A percentile compares a stretch with the other conserved stretches of the same genome.
Evolutionary conservation across 208 protist species (phyloP).

Genomic region (Kentomonas sorsogonicus): DNA sequence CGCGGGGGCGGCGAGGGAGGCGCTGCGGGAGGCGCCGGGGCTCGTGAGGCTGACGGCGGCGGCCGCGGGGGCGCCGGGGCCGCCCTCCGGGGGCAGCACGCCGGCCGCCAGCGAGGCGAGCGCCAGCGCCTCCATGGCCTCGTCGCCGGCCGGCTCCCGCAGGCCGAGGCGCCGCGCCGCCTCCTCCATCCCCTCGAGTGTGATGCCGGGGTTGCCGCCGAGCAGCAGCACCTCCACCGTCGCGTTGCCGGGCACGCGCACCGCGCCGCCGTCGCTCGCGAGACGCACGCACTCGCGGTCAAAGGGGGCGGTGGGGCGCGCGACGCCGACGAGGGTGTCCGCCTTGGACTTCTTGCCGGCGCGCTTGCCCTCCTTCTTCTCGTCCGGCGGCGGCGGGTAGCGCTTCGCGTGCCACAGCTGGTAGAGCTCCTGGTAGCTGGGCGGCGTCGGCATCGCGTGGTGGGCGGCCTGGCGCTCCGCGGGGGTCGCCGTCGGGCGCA

Average conservation of each 20-base stretch:
- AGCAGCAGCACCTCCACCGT: constrained; percentile 79
- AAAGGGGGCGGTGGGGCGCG: constrained; percentile 48
- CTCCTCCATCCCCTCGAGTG: constrained; percentile 48
- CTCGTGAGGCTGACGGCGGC: too few species aligned
- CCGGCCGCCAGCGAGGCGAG: background rate
- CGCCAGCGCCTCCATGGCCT: constrained; percentile 49
- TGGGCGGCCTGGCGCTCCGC: constrained; percentile 40
- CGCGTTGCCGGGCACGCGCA: constrained; percentile 81
- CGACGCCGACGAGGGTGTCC: constrained; percentile 10
- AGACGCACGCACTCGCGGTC: constrained; percentile 77
- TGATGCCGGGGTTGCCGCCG: constrained; percentile 60
- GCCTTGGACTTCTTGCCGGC: constrained; percentile 17
- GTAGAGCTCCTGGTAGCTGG: constrained; percentile 76
- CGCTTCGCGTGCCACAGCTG: constrained; percentile 30
- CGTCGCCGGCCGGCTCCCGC: constrained; percentile 52
- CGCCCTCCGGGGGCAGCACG: background rate
- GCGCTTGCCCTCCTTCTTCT: background rate
- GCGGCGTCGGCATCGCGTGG: constrained; percentile 23
- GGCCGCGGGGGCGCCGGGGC: background rate
- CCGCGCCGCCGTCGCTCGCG: constrained; percentile 15
- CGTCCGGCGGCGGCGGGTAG: background rate
- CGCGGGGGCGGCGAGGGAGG: too few species aligned
- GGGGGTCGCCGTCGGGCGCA: constrained; percentile 37
- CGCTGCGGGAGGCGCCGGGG: background rate
- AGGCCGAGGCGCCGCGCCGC: constrained; percentile 56